Percentiles rank a stretch among this genome's conserved stretches.
Conservation (phyloP, 805 yeast genomes). For the Nakazawaea holstii region DNA sequence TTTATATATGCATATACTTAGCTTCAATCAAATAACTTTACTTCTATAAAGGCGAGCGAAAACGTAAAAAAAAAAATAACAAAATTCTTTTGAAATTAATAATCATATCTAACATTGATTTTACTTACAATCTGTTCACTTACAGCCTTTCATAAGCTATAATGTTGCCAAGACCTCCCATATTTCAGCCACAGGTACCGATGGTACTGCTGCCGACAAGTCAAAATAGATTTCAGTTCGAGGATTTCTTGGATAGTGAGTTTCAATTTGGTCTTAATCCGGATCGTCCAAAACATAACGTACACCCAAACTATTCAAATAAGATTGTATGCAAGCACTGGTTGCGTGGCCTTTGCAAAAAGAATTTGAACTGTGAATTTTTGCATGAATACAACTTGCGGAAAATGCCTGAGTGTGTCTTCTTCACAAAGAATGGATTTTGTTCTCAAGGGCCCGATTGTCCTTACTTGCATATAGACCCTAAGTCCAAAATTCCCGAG, state of each 20-base stretch:
- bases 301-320: constrained; percentile 53
- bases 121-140: too few species aligned
- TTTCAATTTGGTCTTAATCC: constrained; percentile 82
- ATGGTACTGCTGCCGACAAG: constrained; percentile 2
- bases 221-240: constrained; percentile 48
- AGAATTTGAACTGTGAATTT: constrained; percentile 94
- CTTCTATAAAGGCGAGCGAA: too few species aligned
- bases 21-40: too few species aligned
- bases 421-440: constrained; percentile 74
- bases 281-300: constrained; percentile 87
- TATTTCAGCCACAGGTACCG: constrained; percentile 8
- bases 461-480: constrained; percentile 86
- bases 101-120: too few species aligned
- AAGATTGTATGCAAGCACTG: constrained; percentile 97
- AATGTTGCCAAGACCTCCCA: constrained; percentile 8
- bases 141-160: too few species aligned
- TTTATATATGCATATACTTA: too few species aligned
- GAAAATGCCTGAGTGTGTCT: constrained; percentile 95
- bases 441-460: constrained; percentile 96
- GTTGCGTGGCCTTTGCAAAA: constrained; percentile 95
- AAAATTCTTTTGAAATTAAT: too few species aligned
- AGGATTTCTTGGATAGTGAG: constrained; percentile 75
- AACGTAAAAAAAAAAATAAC: too few species aligned
- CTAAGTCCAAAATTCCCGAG: constrained; percentile 80
- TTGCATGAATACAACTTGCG: constrained; percentile 90